Evolutionary conservation across 257 asterid genomes (phyloP).

Genomic region (Penstemon davidsonii): DNA sequence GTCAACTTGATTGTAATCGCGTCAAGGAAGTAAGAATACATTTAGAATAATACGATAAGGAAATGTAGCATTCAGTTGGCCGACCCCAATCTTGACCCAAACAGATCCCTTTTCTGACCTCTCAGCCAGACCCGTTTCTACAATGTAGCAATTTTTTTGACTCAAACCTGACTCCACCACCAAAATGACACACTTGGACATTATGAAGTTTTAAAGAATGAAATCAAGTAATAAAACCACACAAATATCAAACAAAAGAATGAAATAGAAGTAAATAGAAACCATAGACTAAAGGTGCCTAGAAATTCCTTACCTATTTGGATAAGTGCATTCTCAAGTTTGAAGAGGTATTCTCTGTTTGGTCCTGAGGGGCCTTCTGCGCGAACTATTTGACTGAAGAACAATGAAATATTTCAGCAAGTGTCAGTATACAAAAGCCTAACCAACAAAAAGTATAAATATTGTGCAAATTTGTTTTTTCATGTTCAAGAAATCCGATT

Average conservation of each 20-base stretch:
- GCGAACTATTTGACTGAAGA: conserved; percentile 72
- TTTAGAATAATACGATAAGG: too few relatives aligned
- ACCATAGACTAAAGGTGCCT: not conserved
- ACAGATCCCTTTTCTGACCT: too few relatives aligned
- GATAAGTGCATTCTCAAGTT: conserved; percentile 75
- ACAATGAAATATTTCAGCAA: not conserved
- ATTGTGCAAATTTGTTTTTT: not conserved
- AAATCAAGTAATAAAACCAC: not conserved
- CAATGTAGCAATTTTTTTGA: too few relatives aligned
- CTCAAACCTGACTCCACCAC: too few relatives aligned
- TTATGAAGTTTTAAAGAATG: not conserved
- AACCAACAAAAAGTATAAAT: not conserved
- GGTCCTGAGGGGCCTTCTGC: conserved; percentile 99
- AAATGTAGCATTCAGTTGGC: too few relatives aligned
- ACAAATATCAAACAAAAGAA: too few relatives aligned
- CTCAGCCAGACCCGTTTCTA: too few relatives aligned
- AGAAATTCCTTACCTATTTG: conserved; percentile 51
- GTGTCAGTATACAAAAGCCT: not conserved
- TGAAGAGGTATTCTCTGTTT: conserved; percentile 89
- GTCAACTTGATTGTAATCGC: too few relatives aligned
- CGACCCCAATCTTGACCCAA: too few relatives aligned
- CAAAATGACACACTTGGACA: too few relatives aligned
- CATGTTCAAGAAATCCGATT: not conserved
- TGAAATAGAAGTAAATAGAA: not conserved
- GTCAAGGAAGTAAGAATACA: too few relatives aligned